A percentile compares a stretch with the other conserved stretches of the same genome.
Conservation (phyloP, 345 rosid genomes). For the Pistacia vera region DNA sequence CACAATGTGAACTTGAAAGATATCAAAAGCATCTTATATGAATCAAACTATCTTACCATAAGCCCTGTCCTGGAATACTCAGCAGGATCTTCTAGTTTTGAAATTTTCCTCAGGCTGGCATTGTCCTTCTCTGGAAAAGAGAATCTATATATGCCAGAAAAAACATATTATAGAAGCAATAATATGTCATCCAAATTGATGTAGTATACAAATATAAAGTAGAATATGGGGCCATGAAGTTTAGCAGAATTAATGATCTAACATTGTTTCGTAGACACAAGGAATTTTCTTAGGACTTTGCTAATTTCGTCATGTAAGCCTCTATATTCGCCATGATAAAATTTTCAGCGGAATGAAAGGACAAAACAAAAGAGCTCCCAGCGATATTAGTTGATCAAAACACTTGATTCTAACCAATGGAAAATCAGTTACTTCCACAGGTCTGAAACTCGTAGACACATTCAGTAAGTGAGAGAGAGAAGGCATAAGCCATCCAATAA, state of each 20-base stretch:
- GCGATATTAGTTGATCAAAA: not conserved
- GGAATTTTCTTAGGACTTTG: not conserved
- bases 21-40: not conserved
- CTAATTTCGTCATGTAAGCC: not conserved
- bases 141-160: constrained; percentile 42
- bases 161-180: constrained; percentile 10
- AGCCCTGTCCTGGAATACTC: constrained; percentile 71
- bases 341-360: not conserved
- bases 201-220: not conserved
- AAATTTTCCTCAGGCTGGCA: constrained; percentile 70
- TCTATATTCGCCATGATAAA: not conserved
- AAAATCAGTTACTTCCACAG: not conserved
- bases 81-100: constrained; percentile 78
- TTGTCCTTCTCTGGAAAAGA: constrained; percentile 85
- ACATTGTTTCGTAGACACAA: not conserved
- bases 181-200: not conserved
- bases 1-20: constrained; percentile 2
- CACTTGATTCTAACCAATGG: not conserved
- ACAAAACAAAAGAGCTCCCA: not conserved
- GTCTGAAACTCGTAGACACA: not conserved
- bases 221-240: not conserved
- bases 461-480: not conserved
- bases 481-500: not conserved
- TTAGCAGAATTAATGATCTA: not conserved
- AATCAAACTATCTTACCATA: constrained; percentile 44